Base-by-base conservation (phyloP, 768 basidiomycete species). In the Hemileccinum rubropunctum region DNA sequence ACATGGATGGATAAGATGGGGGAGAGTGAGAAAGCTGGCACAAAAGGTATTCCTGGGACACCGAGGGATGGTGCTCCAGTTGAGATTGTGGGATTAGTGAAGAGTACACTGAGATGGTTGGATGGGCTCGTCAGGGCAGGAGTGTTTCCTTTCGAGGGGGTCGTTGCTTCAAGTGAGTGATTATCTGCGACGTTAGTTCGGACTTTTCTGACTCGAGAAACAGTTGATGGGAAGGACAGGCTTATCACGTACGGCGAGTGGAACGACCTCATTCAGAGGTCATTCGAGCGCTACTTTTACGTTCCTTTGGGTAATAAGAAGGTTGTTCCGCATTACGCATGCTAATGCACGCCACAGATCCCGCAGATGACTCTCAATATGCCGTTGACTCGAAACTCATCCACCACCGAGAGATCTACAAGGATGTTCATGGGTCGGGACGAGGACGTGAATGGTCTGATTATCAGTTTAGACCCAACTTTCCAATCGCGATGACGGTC, bases 1-100 rank as follows among this genome's bases (percentile, higher is more conserved):
- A 95, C 93, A 1, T 95, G 93, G 93, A 93, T 93, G 93, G 93
- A 95, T 73, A 95, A 95, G 78, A 95, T 95, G 92, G 97, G 97
- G 38, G 93, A 95, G 64, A 93, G 90, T 3, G 75, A 74, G 51
- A 90, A 83, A 59, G 95, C 97, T 4, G 91, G 93, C 1, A 98
- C 88, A 46, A 97, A 95, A 69, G 97, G 97, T 26, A 69, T 88
- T 27, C 97, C 97, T n/a, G 97, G 92, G 10, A 95, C 95, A 0
- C 95, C 97, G 1, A 77, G 97, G 57, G 95, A 98, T 63, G 97
- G 97, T 9, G 90, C 95, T 0, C 95, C 97, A 0, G 76, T 99
- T 34, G 97, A 99, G 71, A 98, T 98, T 56, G 93, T 86, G 3
- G 97, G 97, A 7, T 69, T 99, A 47, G 67, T 94, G 57, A 95